phyloP scores from a whole-genome alignment of 2,329 filamentous ascomycete species.

The Aspergillus novofumigatus region DNA sequence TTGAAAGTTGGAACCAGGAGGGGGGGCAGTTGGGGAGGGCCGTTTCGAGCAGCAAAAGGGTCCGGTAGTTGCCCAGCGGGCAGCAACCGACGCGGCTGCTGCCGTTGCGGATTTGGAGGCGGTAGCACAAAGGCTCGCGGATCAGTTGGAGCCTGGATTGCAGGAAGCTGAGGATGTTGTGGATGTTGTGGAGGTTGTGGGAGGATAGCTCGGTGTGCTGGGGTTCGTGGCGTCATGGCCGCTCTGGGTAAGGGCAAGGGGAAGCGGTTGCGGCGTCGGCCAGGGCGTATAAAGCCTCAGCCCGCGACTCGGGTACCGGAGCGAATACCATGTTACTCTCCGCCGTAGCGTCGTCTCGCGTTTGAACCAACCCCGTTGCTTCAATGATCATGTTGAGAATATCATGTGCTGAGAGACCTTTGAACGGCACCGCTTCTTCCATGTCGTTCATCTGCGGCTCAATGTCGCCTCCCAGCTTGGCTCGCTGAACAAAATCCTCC shows the following conservation, averaged over 20 bases:
- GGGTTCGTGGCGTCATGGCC: conserved; percentile 45
- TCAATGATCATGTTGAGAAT: conserved; percentile 25
- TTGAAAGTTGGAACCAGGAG: conserved; percentile 36
- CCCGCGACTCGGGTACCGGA: conserved; percentile 11
- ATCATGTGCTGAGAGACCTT: conserved; percentile 22
- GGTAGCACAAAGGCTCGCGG: conserved; percentile 28
- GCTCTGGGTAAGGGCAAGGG: conserved; percentile 24
- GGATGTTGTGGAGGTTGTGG: conserved; percentile 18
- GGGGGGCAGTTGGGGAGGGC: conserved; percentile 38
- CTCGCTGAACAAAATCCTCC: conserved; percentile 40
- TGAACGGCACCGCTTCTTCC: conserved; percentile 21
- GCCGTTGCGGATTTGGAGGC: conserved; percentile 22
- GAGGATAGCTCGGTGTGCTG: conserved; percentile 27
- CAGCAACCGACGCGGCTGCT: conserved; percentile 34
- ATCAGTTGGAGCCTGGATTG: conserved; percentile 27
- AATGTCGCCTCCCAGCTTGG: conserved; percentile 35
- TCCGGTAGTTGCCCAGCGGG: conserved; percentile 36
- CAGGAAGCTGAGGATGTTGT: conserved; percentile 12
- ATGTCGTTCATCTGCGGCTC: conserved; percentile 38
- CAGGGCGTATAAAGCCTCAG: conserved; percentile 31
- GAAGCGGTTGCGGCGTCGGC: conserved; percentile 35
- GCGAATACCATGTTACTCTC: conserved; percentile 7
- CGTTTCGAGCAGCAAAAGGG: conserved; percentile 31
- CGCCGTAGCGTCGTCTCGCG: conserved; percentile 4
- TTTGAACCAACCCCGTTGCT: conserved; percentile 24